Evolutionary conservation across 1,284 basidiomycete genomes (phyloP).

Genomic region (Somion occarium): DNA sequence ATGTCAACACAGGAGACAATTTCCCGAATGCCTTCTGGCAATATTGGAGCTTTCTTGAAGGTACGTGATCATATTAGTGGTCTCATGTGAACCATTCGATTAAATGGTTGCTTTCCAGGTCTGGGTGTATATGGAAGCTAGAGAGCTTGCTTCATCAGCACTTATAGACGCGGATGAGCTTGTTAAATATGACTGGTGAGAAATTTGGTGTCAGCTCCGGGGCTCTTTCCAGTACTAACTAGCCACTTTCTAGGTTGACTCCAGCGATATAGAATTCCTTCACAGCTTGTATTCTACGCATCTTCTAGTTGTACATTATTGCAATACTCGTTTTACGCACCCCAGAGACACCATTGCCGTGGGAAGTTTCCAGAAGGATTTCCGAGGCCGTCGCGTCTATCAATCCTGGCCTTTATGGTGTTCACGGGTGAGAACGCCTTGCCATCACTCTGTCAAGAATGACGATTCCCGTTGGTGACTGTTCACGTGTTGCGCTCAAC

Average conservation of each 20-base stretch:
- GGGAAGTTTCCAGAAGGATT: too few species aligned
- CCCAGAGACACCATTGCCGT: too few species aligned
- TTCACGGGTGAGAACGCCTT: too few species aligned
- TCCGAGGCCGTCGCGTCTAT: too few species aligned
- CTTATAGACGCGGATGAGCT: constrained; percentile 76
- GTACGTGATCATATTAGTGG: constrained; percentile 33
- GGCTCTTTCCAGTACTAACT: too few species aligned
- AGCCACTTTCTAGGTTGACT: constrained; percentile 5
- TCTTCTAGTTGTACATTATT: constrained; percentile 1
- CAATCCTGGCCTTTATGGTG: too few species aligned
- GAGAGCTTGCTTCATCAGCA: constrained; percentile 77
- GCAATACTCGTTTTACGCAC: not conserved
- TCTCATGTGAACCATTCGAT: not conserved
- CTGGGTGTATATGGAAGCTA: constrained; percentile 90
- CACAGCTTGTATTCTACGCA: not conserved
- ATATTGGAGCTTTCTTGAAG: constrained; percentile 83
- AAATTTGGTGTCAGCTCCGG: too few species aligned
- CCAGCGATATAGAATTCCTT: constrained; percentile 5
- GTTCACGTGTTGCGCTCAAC: not conserved
- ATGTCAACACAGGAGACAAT: constrained; percentile 79
- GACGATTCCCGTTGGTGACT: not conserved
- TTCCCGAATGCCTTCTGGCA: constrained; percentile 56
- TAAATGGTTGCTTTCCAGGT: constrained; percentile 39
- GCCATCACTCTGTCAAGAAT: not conserved
- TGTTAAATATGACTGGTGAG: constrained; percentile 73